phyloP scores from a whole-genome alignment of 2,329 filamentous ascomycete genomes.

The Fusarium lyarnte region DNA sequence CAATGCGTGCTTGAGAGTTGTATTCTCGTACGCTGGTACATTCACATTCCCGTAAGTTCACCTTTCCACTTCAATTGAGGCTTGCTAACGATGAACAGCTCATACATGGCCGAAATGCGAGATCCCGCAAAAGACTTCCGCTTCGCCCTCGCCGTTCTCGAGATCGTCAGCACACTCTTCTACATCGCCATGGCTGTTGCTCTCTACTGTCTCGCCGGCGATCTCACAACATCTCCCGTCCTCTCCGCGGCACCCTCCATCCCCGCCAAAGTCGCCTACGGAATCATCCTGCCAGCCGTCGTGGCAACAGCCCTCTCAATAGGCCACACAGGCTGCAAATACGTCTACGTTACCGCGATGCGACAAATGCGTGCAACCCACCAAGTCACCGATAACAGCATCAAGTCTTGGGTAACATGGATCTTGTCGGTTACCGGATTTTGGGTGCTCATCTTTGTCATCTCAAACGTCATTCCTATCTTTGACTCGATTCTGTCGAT shows the following conservation, averaged over 20 bases:
- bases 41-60: slow-evolving; percentile 38
- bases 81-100: not conserved
- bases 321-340: slow-evolving; percentile 43
- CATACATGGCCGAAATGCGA: slow-evolving; percentile 43
- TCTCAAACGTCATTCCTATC: slow-evolving; percentile 44
- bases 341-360: slow-evolving; percentile 34
- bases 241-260: slow-evolving; percentile 36
- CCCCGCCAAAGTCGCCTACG: slow-evolving; percentile 42
- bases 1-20: slow-evolving; percentile 37
- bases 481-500: slow-evolving; percentile 45
- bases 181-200: slow-evolving; percentile 39
- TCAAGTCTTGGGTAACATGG: slow-evolving; percentile 43
- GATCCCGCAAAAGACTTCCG: slow-evolving; percentile 36
- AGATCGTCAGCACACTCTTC: slow-evolving; percentile 39
- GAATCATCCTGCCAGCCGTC: slow-evolving; percentile 39
- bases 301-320: slow-evolving; percentile 38
- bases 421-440: slow-evolving; percentile 33
- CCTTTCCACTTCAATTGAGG: fast-evolving
- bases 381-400: slow-evolving; percentile 33
- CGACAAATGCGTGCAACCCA: slow-evolving; percentile 27
- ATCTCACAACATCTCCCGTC: slow-evolving; percentile 37
- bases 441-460: slow-evolving; percentile 41
- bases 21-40: slow-evolving; percentile 43
- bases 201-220: slow-evolving; percentile 38
- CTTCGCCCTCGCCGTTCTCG: slow-evolving; percentile 33